phyloP scores from a whole-genome alignment of 441 rosid genomes.

The Croton laevigatus region DNA sequence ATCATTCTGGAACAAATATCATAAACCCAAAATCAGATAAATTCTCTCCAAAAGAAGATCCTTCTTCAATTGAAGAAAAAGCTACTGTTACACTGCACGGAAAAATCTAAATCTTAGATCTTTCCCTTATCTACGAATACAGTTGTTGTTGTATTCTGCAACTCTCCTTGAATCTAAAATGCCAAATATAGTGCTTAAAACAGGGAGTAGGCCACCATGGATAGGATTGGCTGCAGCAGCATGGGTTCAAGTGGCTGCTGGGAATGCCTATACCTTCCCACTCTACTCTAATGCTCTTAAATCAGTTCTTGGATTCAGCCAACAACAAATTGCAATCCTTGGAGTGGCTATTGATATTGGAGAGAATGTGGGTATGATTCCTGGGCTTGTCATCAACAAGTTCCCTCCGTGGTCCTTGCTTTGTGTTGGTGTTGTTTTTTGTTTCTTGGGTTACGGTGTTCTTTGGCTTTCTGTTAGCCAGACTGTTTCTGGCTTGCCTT shows the following conservation, averaged over 20 bases:
- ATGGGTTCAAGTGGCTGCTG: slow-evolving; percentile 81
- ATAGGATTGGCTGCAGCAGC: slow-evolving; percentile 91
- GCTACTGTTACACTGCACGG: not conserved
- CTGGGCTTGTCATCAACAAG: slow-evolving; percentile 83
- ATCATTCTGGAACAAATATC: too few relatives aligned
- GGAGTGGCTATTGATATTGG: slow-evolving; percentile 96
- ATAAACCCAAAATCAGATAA: too few relatives aligned
- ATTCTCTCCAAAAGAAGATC: too few relatives aligned
- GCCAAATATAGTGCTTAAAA: slow-evolving; percentile 57
- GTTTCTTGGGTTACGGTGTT: slow-evolving; percentile 88
- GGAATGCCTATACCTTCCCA: slow-evolving; percentile 71
- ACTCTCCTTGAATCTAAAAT: slow-evolving; percentile 23
- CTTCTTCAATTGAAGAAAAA: not conserved
- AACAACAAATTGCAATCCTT: slow-evolving; percentile 77
- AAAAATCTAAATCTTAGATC: too few relatives aligned
- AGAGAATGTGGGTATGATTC: slow-evolving; percentile 79
- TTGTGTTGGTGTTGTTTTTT: slow-evolving; percentile 55
- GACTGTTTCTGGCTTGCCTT: slow-evolving; percentile 64
- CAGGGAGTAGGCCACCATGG: slow-evolving; percentile 96
- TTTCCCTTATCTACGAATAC: not conserved
- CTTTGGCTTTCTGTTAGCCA: slow-evolving; percentile 76
- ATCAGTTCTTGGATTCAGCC: slow-evolving; percentile 73
- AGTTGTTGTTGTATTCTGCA: not conserved
- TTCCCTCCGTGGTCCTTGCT: slow-evolving; percentile 88
- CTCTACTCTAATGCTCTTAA: slow-evolving; percentile 79